phyloP scores from a whole-genome alignment of 2,329 filamentous ascomycete species.

The Lasiodiplodia sp. region DNA sequence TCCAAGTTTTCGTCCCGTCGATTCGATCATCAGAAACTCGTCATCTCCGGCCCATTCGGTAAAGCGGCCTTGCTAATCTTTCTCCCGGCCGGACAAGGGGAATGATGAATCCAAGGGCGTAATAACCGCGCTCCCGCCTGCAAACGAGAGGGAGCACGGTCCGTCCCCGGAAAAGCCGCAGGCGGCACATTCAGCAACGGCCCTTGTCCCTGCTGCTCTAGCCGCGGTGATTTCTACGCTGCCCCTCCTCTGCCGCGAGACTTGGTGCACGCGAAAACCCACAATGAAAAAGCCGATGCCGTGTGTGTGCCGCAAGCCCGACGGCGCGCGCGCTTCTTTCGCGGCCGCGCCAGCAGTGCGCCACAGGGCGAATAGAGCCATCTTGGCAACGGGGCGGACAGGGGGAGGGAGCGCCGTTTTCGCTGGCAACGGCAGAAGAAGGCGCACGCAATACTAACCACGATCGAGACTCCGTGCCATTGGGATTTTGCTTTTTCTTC shows the following conservation, averaged over 20 bases:
- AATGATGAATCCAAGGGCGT: not conserved
- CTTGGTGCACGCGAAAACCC: not conserved
- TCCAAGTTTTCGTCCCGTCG: not conserved
- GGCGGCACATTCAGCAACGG: not conserved
- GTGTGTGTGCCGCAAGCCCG: not conserved
- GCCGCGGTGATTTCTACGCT: too few relatives aligned
- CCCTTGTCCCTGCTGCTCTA: not conserved
- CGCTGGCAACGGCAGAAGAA: not conserved
- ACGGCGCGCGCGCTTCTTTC: not conserved
- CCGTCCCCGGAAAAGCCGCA: slow-evolving; percentile 1
- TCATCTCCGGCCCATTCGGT: not conserved
- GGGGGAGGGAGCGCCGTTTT: not conserved
- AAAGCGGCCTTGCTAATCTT: not conserved
- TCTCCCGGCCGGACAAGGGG: not conserved
- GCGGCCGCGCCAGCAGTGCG: not conserved
- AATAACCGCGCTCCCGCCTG: not conserved
- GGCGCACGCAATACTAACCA: not conserved
- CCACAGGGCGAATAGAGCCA: not conserved
- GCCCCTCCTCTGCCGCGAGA: not conserved
- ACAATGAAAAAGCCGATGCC: not conserved
- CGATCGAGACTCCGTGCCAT: too few relatives aligned
- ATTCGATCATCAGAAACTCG: not conserved
- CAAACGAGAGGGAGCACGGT: not conserved
- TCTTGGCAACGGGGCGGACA: not conserved
- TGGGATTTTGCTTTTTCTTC: not conserved